Base-by-base conservation (phyloP, 164 flowering plant genomes). In the Vitis vinifera region DNA sequence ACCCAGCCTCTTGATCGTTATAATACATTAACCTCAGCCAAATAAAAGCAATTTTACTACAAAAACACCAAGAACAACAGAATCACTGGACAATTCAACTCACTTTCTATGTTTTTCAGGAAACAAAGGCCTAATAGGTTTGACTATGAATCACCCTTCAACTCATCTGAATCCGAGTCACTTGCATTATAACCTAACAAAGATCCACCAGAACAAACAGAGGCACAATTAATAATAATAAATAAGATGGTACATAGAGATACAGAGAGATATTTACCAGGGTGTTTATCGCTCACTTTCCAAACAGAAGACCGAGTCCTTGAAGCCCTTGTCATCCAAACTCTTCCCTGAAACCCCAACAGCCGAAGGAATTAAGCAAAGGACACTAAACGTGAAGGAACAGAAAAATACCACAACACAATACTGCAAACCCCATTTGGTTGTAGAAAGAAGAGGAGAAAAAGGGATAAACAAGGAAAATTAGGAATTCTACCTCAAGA, bases 201-300 rank as follows among this genome's bases (percentile, higher is more conserved):
- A 71, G 50, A 52, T 11, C 37, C 67, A 73, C 52, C 53, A 65
- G 10, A 29, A 17, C n/a, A 11, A 66, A 62, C 19, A 66, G 27
- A 53, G 10, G n/a, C 71, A 68, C 19, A 62, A 49, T 27, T 2
- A 73, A 16, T 27, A 59, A 49, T 13, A 13, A 31, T 2, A 49
- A 4, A 44, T 19, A 66, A 1, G 0, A 49, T 11, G 1, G 10
- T 55, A 49, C 11, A 66, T 30, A 57, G 14, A 19, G 9, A 47
- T 2, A 37, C 8, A 15, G 53, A 55, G 55, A 15, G 2, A n/a
- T 29, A 68, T 37, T 31, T 37, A 83, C 86, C 86, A 77, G 99
- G 99, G 68, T 69, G 96, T 71, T 95, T 95, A 73, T 90, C 88
- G 27, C 92, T 75, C 17, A 93, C 94, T 81, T 86, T 90, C 98